Base-by-base conservation (phyloP, 345 rosid species). In the Triadica sebifera region DNA sequence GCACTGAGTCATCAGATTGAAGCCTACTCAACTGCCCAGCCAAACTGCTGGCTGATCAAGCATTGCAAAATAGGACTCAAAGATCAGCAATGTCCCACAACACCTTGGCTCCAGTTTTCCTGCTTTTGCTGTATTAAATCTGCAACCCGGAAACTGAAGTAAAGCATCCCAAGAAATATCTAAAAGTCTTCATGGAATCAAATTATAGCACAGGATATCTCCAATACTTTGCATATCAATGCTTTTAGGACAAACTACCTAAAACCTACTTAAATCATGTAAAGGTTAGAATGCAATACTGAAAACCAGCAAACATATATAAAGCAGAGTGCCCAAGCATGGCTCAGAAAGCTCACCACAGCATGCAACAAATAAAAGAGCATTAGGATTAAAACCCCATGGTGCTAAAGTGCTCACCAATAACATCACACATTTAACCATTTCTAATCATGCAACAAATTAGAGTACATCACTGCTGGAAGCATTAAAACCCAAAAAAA, bases 151-250 rank as follows among this genome's bases (percentile, higher is more conserved):
- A 80, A 82, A 75, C 75, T 73, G 67, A 80, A 75, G 82, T 74
- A 73, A 84, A 79, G 85, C 83, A 78, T 77, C 84, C n/a, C 78
- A 81, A 82, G 65, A 82, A 70, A 69, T 37, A 77, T 70, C 86
- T 37, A 71, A 17, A 51, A 50, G 11, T 38, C 79, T 70, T 25
- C 56, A 52, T 67, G 56, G 69, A 67, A 67, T 37, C 47, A 53
- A 55, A 50, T 43, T 24, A 59, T 34, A 29, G 20, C 45, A 66
- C 62, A 70, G 6, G 43, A 12, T 37, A 45, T 65, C 69, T 38
- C n/a, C n/a, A 73, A 11, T 6, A 64, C 38, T 8, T 59, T 22
- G 22, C 39, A 63, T 15, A 63, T 17, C 45, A 22, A 59, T 69
- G 50, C 34, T 34, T 37, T 71, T 16, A 70, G 47, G 47, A 45